These are phyloP conservation scores for Fusarium robinianum DNA, from an alignment of 2,329 filamentous ascomycete species.

Conservation along the genomic window DNA sequence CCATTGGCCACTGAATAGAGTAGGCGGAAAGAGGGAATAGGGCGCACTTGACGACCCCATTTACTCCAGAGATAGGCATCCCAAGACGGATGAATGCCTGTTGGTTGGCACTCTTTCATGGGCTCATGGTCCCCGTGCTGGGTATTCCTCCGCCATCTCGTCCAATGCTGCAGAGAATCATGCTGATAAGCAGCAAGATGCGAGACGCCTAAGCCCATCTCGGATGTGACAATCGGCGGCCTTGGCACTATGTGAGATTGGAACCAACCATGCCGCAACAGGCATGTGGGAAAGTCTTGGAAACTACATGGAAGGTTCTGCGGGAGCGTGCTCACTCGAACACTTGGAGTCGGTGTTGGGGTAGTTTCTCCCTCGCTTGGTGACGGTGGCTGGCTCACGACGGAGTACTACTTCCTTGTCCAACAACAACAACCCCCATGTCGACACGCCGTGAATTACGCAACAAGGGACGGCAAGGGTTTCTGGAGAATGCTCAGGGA, in stretches of 20 bases:
- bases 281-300: conserved; percentile 31
- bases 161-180: neutral
- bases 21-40: conserved; percentile 10
- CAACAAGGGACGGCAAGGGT: too few relatives aligned
- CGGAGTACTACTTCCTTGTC: neutral
- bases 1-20: conserved; percentile 21
- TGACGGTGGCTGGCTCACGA: neutral
- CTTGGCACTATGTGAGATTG: conserved; percentile 20
- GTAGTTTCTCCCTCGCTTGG: conserved; percentile 10
- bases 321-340: conserved; percentile 1
- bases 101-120: too few relatives aligned
- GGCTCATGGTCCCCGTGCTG: too few relatives aligned
- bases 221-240: conserved; percentile 9
- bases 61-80: too few relatives aligned
- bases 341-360: conserved; percentile 19
- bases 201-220: too few relatives aligned
- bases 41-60: too few relatives aligned
- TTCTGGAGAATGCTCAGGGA: conserved; percentile 9
- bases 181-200: too few relatives aligned
- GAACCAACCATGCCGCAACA: conserved; percentile 13
- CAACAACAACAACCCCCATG: neutral
- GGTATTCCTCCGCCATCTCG: too few relatives aligned
- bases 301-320: conserved; percentile 17
- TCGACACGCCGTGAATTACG: conserved; percentile 7
- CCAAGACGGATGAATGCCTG: too few relatives aligned